Conservation (phyloP, 2,329 filamentous ascomycete genomes). For the Metarhizium humberi region DNA sequence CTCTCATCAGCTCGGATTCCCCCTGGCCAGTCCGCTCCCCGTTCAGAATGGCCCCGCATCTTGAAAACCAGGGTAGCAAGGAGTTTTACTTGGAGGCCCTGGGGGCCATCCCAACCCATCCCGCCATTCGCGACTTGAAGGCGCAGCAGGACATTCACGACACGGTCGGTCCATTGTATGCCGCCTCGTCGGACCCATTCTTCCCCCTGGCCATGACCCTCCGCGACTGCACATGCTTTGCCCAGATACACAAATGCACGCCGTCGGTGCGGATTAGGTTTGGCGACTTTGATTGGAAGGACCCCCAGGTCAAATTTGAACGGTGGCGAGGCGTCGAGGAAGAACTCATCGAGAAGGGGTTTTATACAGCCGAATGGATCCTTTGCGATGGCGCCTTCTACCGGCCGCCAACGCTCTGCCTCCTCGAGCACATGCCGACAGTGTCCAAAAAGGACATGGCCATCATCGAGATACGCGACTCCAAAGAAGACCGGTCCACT, state of each 20-base stretch:
- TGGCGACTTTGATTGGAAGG: slow-evolving; percentile 72
- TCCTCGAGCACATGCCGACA: neutral
- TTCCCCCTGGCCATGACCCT: slow-evolving; percentile 70
- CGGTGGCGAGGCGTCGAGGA: slow-evolving; percentile 61
- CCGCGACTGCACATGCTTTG: slow-evolving; percentile 68
- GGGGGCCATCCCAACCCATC: slow-evolving; percentile 21
- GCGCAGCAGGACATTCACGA: slow-evolving; percentile 33
- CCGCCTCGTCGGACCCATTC: slow-evolving; percentile 30
- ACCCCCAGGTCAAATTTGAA: slow-evolving; percentile 51
- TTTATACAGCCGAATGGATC: slow-evolving; percentile 47
- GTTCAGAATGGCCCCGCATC: slow-evolving; percentile 27
- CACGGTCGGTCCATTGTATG: slow-evolving; percentile 31
- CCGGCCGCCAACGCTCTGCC: slow-evolving; percentile 26
- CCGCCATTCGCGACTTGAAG: slow-evolving; percentile 24
- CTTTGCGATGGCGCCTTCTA: slow-evolving; percentile 23
- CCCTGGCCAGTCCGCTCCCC: slow-evolving; percentile 33
- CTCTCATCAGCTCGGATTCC: slow-evolving; percentile 45
- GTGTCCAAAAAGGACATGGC: slow-evolving; percentile 7
- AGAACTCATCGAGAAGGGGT: slow-evolving; percentile 55
- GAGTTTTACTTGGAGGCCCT: slow-evolving; percentile 17
- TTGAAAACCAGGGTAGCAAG: slow-evolving; percentile 19
- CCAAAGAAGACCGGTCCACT: neutral
- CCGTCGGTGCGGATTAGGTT: slow-evolving; percentile 47
- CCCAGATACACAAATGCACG: slow-evolving; percentile 40
- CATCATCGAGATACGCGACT: slow-evolving; percentile 12